Percentiles rank a stretch among this genome's conserved stretches.
Conservation (phyloP, 257 asterid species). For the Solanum corneliomulleri region DNA sequence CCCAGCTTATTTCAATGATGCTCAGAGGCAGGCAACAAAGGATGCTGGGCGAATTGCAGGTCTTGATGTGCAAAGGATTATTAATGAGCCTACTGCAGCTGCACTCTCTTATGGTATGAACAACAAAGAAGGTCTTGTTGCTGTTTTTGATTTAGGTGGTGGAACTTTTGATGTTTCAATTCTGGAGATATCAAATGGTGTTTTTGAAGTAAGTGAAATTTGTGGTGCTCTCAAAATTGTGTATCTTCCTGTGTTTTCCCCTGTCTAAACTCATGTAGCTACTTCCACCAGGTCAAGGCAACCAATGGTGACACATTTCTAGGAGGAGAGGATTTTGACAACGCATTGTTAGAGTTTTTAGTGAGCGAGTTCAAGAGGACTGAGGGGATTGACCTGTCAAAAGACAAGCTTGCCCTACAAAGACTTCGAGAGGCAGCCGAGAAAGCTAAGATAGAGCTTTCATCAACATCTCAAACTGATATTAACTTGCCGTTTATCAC, state of each 20-base stretch:
- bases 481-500: slow-evolving; percentile 70
- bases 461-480: slow-evolving; percentile 71
- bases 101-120: slow-evolving; percentile 76
- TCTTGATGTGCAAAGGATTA: slow-evolving; percentile 68
- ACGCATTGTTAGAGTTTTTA: slow-evolving; percentile 44
- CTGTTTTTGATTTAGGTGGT: slow-evolving; percentile 81
- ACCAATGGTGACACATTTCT: slow-evolving; percentile 83
- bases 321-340: slow-evolving; percentile 89
- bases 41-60: slow-evolving; percentile 83
- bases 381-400: slow-evolving; percentile 54
- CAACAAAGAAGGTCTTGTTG: slow-evolving; percentile 74
- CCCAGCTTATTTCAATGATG: slow-evolving; percentile 84
- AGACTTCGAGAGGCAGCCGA: slow-evolving; percentile 82
- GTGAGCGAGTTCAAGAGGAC: slow-evolving; percentile 50
- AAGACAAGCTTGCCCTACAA: slow-evolving; percentile 67
- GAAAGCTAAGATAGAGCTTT: slow-evolving; percentile 76
- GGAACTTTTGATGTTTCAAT: slow-evolving; percentile 78
- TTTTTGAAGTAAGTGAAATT: slow-evolving; percentile 52
- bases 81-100: slow-evolving; percentile 84
- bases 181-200: slow-evolving; percentile 72
- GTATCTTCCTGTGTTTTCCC: neutral
- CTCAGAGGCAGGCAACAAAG: slow-evolving; percentile 81
- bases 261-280: neutral
- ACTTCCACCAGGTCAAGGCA: slow-evolving; percentile 55
- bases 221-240: neutral